Evolutionary conservation across 140 eudicot genomes (phyloP), one percentile per base, ranked within the genome.

Genomic region (Erigeron philadelphicus): DNA sequence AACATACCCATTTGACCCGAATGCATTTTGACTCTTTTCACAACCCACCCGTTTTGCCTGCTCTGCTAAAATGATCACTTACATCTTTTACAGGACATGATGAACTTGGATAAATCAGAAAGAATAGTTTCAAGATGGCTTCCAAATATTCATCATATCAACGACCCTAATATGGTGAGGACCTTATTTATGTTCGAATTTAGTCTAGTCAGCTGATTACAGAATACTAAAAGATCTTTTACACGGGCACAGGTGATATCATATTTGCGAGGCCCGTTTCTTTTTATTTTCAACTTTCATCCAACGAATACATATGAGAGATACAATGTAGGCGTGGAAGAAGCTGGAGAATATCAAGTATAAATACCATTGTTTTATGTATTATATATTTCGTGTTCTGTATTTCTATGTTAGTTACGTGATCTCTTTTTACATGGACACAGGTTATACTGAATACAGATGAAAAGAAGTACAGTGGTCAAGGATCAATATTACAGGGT

Each of bases 321-420:
- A 55, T 93, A 89, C 60, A 77, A 78, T 19, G 80, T 89, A 4
- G 98, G 98, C 19, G 98, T 93, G 65, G 98, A 85, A 89, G 98
- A 93, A 86, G 96, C 96, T 9, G 98, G 98, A 80, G 98, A 93
- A 57, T 93, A 86, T 83, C 87, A 85, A 77, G 98, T 89, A 82
- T 49, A 87, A 85, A 73, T 65, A 8, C 6, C 47, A 13, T 25
- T 9, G 1, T 53, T 31, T 49, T 42, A 9, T 61, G 44, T 35
- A 13, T n/a, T 35, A 12, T 8, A 54, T 38, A 18, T 31, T 55
- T 9, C 53, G 43, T 64, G n/a, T 48, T 3, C 7, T 8, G 4
- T 54, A 9, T 58, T 46, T 23, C 9, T 0, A 2, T 19, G 4
- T 25, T 71, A 52, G 2, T 0, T 19, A 11, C 21, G 41, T 43